phyloP scores from a whole-genome alignment of 2,329 filamentous ascomycete species.

The Dothideomycetes sp. region DNA sequence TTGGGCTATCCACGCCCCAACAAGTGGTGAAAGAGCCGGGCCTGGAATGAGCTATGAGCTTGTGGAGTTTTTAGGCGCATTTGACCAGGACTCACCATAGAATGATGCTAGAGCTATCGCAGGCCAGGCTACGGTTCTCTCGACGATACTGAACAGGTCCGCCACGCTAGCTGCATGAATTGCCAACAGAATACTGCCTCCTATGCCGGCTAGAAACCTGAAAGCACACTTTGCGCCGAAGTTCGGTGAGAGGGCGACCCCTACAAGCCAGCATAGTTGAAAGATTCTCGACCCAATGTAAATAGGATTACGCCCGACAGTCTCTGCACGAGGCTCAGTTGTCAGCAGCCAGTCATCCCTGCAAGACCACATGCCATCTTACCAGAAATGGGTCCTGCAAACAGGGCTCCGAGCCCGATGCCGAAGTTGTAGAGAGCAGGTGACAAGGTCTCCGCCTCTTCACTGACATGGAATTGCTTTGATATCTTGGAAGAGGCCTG shows the following conservation, averaged over 20 bases:
- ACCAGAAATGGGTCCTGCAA: conserved; percentile 25
- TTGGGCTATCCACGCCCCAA: conserved; percentile 1
- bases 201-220: conserved; percentile 16
- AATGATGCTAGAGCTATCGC: conserved; percentile 11
- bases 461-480: conserved; percentile 12
- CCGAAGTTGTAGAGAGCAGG: conserved; percentile 35
- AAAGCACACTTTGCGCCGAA: conserved; percentile 15
- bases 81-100: too few species aligned
- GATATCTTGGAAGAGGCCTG: conserved; percentile 9
- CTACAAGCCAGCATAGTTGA: conserved; percentile 13
- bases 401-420: conserved; percentile 25
- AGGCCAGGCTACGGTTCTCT: conserved; percentile 14
- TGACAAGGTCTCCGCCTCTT: conserved; percentile 16
- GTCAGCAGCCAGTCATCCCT: too few species aligned
- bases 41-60: too few species aligned
- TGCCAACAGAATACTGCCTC: conserved; percentile 12
- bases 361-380: not conserved
- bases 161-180: conserved; percentile 14
- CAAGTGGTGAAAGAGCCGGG: not conserved
- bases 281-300: conserved; percentile 12
- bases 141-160: conserved; percentile 14
- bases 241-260: conserved; percentile 13
- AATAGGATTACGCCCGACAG: conserved; percentile 19
- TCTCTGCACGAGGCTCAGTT: conserved; percentile 17
- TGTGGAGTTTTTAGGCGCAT: too few species aligned